phyloP scores from a whole-genome alignment of 345 rosid genomes.

The Mangifera indica region DNA sequence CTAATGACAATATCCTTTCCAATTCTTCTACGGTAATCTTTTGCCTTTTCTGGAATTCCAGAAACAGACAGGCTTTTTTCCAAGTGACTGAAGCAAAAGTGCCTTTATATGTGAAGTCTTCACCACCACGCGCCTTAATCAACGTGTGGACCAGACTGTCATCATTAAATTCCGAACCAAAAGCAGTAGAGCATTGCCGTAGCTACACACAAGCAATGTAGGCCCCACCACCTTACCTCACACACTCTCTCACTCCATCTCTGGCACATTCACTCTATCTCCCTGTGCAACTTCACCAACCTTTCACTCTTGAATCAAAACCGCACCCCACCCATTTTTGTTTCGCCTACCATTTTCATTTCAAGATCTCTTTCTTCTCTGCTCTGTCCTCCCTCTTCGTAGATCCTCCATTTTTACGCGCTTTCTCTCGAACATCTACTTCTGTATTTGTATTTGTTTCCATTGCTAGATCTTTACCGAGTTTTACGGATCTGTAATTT shows the following conservation, averaged over 20 bases:
- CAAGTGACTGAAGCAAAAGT: conserved; percentile 23
- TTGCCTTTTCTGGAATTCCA: too few relatives aligned
- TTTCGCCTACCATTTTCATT: not conserved
- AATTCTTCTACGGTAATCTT: too few relatives aligned
- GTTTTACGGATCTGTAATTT: conserved; percentile 60
- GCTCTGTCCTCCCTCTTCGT: not conserved
- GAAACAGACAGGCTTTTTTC: not conserved
- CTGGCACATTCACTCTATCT: too few relatives aligned
- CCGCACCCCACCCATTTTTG: not conserved
- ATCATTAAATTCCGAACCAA: conserved; percentile 21
- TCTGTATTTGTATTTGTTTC: too few relatives aligned
- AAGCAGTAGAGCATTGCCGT: conserved; percentile 10
- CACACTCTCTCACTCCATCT: not conserved
- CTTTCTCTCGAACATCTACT: too few relatives aligned
- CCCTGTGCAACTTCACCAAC: conserved; percentile 1
- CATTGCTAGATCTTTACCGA: conserved; percentile 43
- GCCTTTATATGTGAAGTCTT: conserved; percentile 11
- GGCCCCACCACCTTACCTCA: conserved; percentile 6
- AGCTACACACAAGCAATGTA: conserved; percentile 31
- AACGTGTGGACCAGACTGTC: conserved; percentile 31
- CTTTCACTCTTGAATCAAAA: conserved; percentile 13
- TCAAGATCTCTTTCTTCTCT: not conserved
- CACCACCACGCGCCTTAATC: conserved; percentile 5
- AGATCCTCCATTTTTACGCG: not conserved
- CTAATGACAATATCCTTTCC: too few relatives aligned